Conservation (phyloP, 176 grass and related monocot genomes). For the Triticum turgidum region DNA sequence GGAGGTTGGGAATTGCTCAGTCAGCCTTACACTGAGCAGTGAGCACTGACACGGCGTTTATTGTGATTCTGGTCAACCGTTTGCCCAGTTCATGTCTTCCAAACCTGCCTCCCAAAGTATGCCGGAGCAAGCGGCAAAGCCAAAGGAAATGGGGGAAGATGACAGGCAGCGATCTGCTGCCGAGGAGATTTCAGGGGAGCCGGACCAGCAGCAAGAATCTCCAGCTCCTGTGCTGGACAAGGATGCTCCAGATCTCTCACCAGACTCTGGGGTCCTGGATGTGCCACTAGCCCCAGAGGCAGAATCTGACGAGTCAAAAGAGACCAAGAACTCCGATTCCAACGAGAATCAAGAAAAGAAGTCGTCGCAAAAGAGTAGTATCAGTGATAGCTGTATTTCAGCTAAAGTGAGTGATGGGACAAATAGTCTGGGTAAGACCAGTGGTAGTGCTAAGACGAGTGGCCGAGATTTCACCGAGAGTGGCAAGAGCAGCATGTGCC, state of each 20-base stretch:
- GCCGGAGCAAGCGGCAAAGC: slow-evolving; percentile 24
- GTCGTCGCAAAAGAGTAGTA: slow-evolving; percentile 62
- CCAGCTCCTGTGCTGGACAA: slow-evolving; percentile 36
- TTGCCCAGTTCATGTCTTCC: slow-evolving; percentile 27
- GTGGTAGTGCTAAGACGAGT: slow-evolving; percentile 62
- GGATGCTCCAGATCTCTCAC: slow-evolving; percentile 27
- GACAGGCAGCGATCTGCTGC: slow-evolving; percentile 14
- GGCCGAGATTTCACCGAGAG: slow-evolving; percentile 66
- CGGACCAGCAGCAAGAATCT: slow-evolving; percentile 30
- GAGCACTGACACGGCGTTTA: neutral
- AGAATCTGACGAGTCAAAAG: slow-evolving; percentile 48
- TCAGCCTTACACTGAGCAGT: neutral
- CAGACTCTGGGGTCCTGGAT: slow-evolving; percentile 29
- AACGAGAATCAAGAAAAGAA: slow-evolving; percentile 76
- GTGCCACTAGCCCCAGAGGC: slow-evolving; percentile 23
- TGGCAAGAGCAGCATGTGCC: slow-evolving; percentile 89
- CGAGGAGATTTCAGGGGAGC: slow-evolving; percentile 12
- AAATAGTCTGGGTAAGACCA: slow-evolving; percentile 68
- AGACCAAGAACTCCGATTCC: slow-evolving; percentile 36
- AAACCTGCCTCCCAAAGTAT: slow-evolving; percentile 17
- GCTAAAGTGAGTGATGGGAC: slow-evolving; percentile 91
- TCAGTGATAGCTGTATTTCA: slow-evolving; percentile 70
- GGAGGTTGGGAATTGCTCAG: neutral
- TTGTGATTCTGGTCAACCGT: slow-evolving; percentile 21
- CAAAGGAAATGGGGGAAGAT: slow-evolving; percentile 24